phyloP scores from a whole-genome alignment of 2,329 filamentous ascomycete genomes.

The Dactylellina sp. region DNA sequence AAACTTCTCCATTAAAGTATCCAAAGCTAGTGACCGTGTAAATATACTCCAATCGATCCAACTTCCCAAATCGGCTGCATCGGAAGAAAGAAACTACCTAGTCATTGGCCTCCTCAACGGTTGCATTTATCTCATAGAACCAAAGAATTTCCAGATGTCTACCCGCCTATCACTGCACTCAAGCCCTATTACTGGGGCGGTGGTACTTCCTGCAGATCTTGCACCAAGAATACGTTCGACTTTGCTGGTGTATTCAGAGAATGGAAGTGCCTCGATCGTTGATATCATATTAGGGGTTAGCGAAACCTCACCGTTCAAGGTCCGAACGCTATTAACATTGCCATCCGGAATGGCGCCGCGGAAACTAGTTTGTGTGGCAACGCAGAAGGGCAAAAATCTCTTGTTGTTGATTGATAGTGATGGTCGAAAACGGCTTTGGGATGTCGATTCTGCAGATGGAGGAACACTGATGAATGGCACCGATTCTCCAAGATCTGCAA shows the following conservation, averaged over 20 bases:
- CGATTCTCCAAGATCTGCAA: constrained; percentile 47
- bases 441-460: constrained; percentile 47
- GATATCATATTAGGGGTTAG: constrained; percentile 59
- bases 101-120: constrained; percentile 58
- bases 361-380: constrained; percentile 55
- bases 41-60: constrained; percentile 54
- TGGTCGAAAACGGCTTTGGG: constrained; percentile 50
- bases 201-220: constrained; percentile 57
- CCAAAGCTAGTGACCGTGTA: constrained; percentile 16
- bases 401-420: constrained; percentile 44
- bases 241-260: constrained; percentile 57
- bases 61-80: constrained; percentile 48
- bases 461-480: constrained; percentile 27
- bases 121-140: constrained; percentile 58
- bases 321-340: constrained; percentile 51
- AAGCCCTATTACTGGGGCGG: constrained; percentile 55
- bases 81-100: constrained; percentile 58
- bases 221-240: constrained; percentile 59
- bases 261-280: constrained; percentile 59
- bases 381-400: constrained; percentile 58
- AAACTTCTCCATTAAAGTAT: constrained; percentile 24
- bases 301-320: constrained; percentile 58
- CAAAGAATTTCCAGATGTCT: constrained; percentile 58
- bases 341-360: constrained; percentile 46
- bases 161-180: constrained; percentile 58